phyloP scores from a whole-genome alignment of 805 yeast genomes.

The Limtongia smithiae region DNA sequence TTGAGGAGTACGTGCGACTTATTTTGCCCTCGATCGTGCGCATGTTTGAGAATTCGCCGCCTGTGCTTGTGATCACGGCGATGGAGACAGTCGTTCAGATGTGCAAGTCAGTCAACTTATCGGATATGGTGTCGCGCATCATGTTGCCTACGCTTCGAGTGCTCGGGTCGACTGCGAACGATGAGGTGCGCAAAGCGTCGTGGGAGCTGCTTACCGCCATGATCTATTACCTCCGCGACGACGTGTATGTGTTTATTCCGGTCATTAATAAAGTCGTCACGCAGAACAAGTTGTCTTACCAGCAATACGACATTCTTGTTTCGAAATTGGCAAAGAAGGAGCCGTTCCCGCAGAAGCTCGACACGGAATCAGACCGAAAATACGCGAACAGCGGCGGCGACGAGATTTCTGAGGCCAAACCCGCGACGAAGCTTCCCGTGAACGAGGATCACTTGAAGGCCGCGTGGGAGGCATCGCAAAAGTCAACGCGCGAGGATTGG shows the following conservation, averaged over 20 bases:
- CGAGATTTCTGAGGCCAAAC: slow-evolving; percentile 61
- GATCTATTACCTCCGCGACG: slow-evolving; percentile 75
- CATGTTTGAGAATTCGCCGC: slow-evolving; percentile 62
- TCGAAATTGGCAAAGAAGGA: slow-evolving; percentile 76
- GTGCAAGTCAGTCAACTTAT: slow-evolving; percentile 65
- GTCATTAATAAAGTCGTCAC: slow-evolving; percentile 60
- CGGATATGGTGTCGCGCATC: slow-evolving; percentile 86
- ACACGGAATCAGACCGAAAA: slow-evolving; percentile 57
- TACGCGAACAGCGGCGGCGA: slow-evolving; percentile 42
- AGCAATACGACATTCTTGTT: slow-evolving; percentile 76
- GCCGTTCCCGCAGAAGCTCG: slow-evolving; percentile 73
- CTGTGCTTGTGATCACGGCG: slow-evolving; percentile 62
- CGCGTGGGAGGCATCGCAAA: slow-evolving; percentile 89
- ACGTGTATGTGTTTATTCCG: slow-evolving; percentile 82
- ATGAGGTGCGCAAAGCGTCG: slow-evolving; percentile 60
- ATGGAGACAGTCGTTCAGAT: slow-evolving; percentile 79
- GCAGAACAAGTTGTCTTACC: slow-evolving; percentile 61
- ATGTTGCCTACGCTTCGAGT: slow-evolving; percentile 81
- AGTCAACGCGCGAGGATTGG: slow-evolving; percentile 94
- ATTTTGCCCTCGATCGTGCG: slow-evolving; percentile 82
- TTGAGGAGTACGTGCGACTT: slow-evolving; percentile 84
- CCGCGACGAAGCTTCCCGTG: slow-evolving; percentile 69
- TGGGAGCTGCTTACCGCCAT: slow-evolving; percentile 75
- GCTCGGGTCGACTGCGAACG: slow-evolving; percentile 45
- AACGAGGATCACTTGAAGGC: slow-evolving; percentile 62